Base-by-base conservation (phyloP, 2,329 filamentous ascomycete species). In the Trichoderma guizhouense region DNA sequence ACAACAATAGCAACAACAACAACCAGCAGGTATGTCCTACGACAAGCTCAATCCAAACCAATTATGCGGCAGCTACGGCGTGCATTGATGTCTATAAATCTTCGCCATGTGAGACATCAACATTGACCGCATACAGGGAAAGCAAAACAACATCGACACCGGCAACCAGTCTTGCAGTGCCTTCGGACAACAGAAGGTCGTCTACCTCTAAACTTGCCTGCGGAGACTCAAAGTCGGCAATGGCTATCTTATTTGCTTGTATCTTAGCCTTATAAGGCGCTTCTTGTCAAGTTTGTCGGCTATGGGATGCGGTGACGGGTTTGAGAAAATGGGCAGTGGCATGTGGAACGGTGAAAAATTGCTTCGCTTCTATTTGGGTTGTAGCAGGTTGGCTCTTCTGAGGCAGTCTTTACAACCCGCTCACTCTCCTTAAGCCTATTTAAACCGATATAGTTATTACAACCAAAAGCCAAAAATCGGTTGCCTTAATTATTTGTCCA, bases 21-120 rank as follows among this genome's bases (percentile, higher is more conserved):
- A 63, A 63, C 34, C 60, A 63, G 36, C 60, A 63, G 60, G 60
- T 63, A 63, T 63, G 60, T 63, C 36, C 7, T 63, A n/a, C 36
- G n/a, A 47, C 34, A 63, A 63, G 8, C 47, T 43, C 24, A n/a
- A 63, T 43, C 14, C 18, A 36, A 7, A n/a, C 36, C 39, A 43
- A n/a, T 2, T 63, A 18, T 43, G 14, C 34, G 60, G 43, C 34
- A 28, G 15, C 34, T 43, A 47, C 24, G 24, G 36, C 18, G 34
- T 63, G 60, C 60, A 63, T 63, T 58, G 55, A 7, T 28, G 55
- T 15, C 55, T 3, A 28, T 43, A 43, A 24, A 15, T 43, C 34
- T 18, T 63, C 60, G 12, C 21, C n/a, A 63, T 30, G 36, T 43
- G 43, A 57, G 34, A 43, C 15, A 12, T n/a, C 43, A 5, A n/a